Conservation (phyloP, 257 asterid species). For the Asclepias syriaca region DNA sequence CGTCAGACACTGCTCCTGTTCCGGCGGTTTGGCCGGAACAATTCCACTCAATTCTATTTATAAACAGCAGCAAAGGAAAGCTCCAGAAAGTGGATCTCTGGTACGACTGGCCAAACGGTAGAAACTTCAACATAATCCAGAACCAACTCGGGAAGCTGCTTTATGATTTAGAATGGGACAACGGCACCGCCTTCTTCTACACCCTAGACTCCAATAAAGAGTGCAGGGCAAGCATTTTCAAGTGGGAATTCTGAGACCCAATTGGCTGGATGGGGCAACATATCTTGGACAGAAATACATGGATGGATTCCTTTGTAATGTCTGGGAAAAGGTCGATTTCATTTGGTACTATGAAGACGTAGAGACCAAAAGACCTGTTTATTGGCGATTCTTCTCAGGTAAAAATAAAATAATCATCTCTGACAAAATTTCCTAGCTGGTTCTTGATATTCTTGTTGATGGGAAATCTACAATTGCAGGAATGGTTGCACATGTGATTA, state of each 20-base stretch:
- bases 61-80: conserved; percentile 39
- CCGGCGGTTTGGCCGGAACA: conserved; percentile 71
- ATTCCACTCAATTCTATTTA: conserved; percentile 60
- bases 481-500: conserved; percentile 54
- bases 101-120: conserved; percentile 66
- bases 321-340: conserved; percentile 71
- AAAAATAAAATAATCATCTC: neutral
- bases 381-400: conserved; percentile 57
- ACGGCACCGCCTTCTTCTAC: conserved; percentile 62
- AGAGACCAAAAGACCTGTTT: conserved; percentile 55
- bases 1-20: conserved; percentile 39
- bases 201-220: conserved; percentile 43
- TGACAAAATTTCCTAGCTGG: neutral
- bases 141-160: conserved; percentile 50
- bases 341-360: conserved; percentile 72
- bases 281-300: conserved; percentile 43
- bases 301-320: conserved; percentile 73
- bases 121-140: conserved; percentile 70
- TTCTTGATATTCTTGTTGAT: neutral
- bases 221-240: conserved; percentile 37
- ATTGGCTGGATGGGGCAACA: conserved; percentile 54
- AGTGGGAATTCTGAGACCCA: conserved; percentile 65
- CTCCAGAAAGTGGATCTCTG: conserved; percentile 50
- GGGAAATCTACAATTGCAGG: conserved; percentile 33
- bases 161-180: conserved; percentile 62